Base-by-base conservation (phyloP, 371 early-diverging fungal genomes). In the Mortierella sp. region DNA sequence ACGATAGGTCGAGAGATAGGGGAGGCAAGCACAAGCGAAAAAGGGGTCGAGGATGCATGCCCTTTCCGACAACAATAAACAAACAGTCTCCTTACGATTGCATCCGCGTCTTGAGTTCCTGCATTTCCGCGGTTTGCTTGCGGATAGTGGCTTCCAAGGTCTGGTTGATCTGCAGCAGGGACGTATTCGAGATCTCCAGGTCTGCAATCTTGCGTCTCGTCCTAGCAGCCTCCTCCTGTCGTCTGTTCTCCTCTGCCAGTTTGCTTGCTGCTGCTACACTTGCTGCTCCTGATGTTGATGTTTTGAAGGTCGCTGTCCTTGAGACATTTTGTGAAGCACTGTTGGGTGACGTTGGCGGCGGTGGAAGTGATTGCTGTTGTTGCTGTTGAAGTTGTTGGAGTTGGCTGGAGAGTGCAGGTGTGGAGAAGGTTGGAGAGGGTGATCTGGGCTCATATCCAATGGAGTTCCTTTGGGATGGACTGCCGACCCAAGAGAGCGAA, bases 171-270 rank as follows among this genome's bases (percentile, higher is more conserved):
- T 83, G 81, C n/a, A 91, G 70, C 26, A 91, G 79, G 21, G 90
- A 89, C 37, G 82, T 74, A 50, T 91, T 91, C 64, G 89, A 89
- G 64, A 91, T 89, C 77, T 91, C 90, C 34, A 91, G 83, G 84
- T 91, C 91, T 69, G 83, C 88, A 87, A 91, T 89, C 88, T 91
- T 85, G 54, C 85, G 78, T 2, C 85, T 74, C 44, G 81, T 85
- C 48, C 85, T 53, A 5, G 85, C 85, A 24, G 81, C 85, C 40
- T 84, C 85, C 26, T 78, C 85, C 21, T 73, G n/a, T 44, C 78
- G 55, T 16, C 81, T 57, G 46, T 69, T 85, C 51, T 85, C 85
- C 40, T 81, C 85, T 54, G 85, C 81, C 16, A 50, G 50, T 19
- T 85, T 85, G 24, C 54, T 75, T 5, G 81, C 79, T 0, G 81